phyloP scores from a whole-genome alignment of 1,284 basidiomycete genomes.

The Cryptococcus hybrid region DNA sequence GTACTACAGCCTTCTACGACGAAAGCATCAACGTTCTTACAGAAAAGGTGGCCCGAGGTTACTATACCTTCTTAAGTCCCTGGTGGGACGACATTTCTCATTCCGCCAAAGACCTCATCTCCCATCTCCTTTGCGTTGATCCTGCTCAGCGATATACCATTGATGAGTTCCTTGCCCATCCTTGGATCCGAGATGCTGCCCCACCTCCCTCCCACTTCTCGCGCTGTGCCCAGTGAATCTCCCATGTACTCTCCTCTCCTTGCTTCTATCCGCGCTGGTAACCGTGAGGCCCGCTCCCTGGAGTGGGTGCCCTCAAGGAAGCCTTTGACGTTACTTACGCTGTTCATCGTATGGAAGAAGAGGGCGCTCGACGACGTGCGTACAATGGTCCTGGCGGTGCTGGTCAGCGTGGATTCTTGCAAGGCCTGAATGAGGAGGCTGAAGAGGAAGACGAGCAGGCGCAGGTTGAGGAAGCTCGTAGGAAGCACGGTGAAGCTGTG shows the following conservation, averaged over 20 bases:
- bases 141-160: conserved; percentile 95
- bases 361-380: conserved; percentile 79
- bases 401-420: conserved; percentile 75
- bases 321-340: conserved; percentile 99
- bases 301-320: conserved; percentile 88
- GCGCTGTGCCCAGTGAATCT: conserved; percentile 49
- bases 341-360: conserved; percentile 99
- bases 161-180: conserved; percentile 94
- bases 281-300: conserved; percentile 83
- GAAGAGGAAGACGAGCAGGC: conserved; percentile 62
- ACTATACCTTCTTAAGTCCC: conserved; percentile 97
- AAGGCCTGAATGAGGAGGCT: conserved; percentile 89
- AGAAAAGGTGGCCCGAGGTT: conserved; percentile 95
- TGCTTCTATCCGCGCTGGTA: conserved; percentile 68
- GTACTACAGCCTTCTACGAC: conserved; percentile 78
- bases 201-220: conserved; percentile 60
- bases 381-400: conserved; percentile 73
- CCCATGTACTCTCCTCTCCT: conserved; percentile 91
- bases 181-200: conserved; percentile 64
- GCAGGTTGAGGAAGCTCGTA: conserved; percentile 54
- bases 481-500: conserved; percentile 55
- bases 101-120: conserved; percentile 91
- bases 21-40: conserved; percentile 98
- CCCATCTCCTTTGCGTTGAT: conserved; percentile 93
- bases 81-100: conserved; percentile 98